Percentiles rank a stretch among this genome's conserved stretches.
Evolutionary conservation across 2,329 filamentous ascomycete genomes (phyloP).

Genomic region (Amauroascus niger): DNA sequence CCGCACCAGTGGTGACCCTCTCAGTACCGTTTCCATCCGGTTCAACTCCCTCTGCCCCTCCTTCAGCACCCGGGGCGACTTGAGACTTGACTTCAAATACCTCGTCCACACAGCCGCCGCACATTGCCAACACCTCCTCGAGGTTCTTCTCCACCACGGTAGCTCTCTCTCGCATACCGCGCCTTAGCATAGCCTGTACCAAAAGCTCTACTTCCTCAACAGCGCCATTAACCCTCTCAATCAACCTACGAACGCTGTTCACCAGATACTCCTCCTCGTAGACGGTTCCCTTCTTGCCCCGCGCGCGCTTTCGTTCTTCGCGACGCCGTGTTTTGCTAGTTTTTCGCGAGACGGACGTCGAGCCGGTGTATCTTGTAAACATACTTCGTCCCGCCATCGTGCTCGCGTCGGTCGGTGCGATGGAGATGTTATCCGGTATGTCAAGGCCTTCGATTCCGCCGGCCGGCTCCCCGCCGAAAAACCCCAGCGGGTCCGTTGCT

Average conservation of each 20-base stretch:
- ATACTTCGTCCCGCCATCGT: constrained; percentile 70
- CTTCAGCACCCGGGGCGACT: constrained; percentile 22
- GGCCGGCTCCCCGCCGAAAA: constrained; percentile 68
- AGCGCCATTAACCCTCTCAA: constrained; percentile 68
- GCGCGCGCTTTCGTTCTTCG: constrained; percentile 89
- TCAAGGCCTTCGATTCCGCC: constrained; percentile 50
- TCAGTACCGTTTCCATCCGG: constrained; percentile 17
- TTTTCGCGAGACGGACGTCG: constrained; percentile 50
- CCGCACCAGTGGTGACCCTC: constrained; percentile 21
- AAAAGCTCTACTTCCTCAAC: constrained; percentile 64
- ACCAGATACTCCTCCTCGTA: constrained; percentile 98
- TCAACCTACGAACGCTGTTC: constrained; percentile 70
- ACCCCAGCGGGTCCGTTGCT: constrained; percentile 72
- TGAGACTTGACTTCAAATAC: constrained; percentile 48
- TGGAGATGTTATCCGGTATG: constrained; percentile 81
- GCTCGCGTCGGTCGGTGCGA: constrained; percentile 74
- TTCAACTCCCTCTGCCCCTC: constrained; percentile 20
- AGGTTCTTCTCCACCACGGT: constrained; percentile 65
- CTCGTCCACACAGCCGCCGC: constrained; percentile 56
- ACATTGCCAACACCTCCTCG: constrained; percentile 63
- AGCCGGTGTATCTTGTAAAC: constrained; percentile 85
- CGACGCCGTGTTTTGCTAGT: constrained; percentile 79
- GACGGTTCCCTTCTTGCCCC: constrained; percentile 90
- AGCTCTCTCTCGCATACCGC: constrained; percentile 81
- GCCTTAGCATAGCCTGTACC: constrained; percentile 64